A percentile compares a stretch with the other conserved stretches of the same genome.
These are phyloP conservation scores for Oryza australiensis DNA, from an alignment of 176 grass and related monocot genomes.

Conservation along the genomic window DNA sequence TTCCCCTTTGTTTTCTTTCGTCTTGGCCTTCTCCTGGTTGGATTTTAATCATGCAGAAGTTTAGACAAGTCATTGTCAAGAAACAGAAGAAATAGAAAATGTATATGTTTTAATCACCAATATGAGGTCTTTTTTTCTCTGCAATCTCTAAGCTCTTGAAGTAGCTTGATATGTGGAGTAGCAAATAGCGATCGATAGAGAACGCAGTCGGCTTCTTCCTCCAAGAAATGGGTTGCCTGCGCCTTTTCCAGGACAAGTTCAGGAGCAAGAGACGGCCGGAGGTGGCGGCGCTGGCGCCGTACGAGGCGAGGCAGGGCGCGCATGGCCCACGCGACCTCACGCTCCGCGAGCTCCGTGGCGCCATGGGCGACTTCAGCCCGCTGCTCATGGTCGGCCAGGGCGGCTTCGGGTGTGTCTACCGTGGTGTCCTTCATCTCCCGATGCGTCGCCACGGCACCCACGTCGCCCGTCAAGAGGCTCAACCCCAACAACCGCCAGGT, in stretches of 20 bases:
- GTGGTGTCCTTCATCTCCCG: constrained; percentile 46
- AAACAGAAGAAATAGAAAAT: not conserved
- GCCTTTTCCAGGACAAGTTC: constrained; percentile 20
- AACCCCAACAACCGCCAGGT: constrained; percentile 60
- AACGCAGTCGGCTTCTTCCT: not conserved
- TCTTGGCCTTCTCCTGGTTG: not conserved
- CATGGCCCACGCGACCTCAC: constrained; percentile 49
- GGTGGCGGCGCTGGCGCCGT: constrained; percentile 16
- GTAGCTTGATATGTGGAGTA: too few species aligned
- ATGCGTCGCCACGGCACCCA: constrained; percentile 24
- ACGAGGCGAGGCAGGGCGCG: constrained; percentile 38
- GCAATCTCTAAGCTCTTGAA: constrained; percentile 1
- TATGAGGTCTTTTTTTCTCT: not conserved
- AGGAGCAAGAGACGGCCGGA: constrained; percentile 6
- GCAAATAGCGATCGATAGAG: too few species aligned
- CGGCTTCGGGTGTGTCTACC: constrained; percentile 71
- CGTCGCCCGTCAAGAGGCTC: constrained; percentile 68
- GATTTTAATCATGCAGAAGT: not conserved
- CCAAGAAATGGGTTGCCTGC: constrained; percentile 47
- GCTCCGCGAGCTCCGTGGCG: constrained; percentile 53
- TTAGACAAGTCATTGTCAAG: constrained; percentile 26
- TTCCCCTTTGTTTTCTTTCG: not conserved
- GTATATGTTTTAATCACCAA: not conserved
- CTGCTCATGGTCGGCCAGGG: constrained; percentile 71
- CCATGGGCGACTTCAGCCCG: constrained; percentile 61